Conservation (phyloP, 805 yeast genomes). For the Geotrichum ghanense region DNA sequence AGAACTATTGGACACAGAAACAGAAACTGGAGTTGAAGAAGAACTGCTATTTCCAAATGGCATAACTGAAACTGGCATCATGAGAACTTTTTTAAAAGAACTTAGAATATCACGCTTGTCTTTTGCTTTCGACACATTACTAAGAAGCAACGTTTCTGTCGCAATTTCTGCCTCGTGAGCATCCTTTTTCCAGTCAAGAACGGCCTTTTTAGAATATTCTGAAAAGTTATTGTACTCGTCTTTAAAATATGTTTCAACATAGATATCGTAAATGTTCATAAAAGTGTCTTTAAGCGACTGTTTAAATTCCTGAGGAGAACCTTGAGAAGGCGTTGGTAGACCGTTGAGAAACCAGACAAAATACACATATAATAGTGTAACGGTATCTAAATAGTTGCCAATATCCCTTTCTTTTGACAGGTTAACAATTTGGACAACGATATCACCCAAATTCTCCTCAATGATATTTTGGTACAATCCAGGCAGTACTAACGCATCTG, state of each 20-base stretch:
- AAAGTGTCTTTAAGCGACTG: conserved; percentile 15
- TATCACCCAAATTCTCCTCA: conserved; percentile 21
- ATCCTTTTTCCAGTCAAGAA: conserved; percentile 22
- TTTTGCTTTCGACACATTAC: conserved; percentile 32
- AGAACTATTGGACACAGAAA: conserved; percentile 3
- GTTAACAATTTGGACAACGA: conserved; percentile 17
- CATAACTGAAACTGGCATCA: conserved; percentile 24
- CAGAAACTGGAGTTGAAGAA: conserved; percentile 6
- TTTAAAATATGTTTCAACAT: conserved; percentile 21
- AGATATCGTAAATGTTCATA: conserved; percentile 17
- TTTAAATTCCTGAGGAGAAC: conserved; percentile 30
- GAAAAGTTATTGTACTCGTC: conserved; percentile 22
- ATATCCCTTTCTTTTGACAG: conserved; percentile 3
- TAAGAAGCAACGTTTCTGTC: conserved; percentile 36
- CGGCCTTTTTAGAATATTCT: conserved; percentile 18
- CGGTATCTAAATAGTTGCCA: conserved; percentile 24
- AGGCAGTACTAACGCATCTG: conserved; percentile 34
- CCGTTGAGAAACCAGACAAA: conserved; percentile 13
- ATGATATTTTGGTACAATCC: conserved; percentile 36
- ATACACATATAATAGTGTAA: conserved; percentile 28
- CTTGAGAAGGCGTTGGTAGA: conserved; percentile 14
- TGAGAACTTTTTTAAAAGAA: conserved; percentile 38
- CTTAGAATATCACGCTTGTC: conserved; percentile 42
- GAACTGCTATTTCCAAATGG: conserved; percentile 6
- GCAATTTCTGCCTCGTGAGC: conserved; percentile 36